phyloP scores from a whole-genome alignment of 257 asterid genomes.

The Vinca minor region DNA sequence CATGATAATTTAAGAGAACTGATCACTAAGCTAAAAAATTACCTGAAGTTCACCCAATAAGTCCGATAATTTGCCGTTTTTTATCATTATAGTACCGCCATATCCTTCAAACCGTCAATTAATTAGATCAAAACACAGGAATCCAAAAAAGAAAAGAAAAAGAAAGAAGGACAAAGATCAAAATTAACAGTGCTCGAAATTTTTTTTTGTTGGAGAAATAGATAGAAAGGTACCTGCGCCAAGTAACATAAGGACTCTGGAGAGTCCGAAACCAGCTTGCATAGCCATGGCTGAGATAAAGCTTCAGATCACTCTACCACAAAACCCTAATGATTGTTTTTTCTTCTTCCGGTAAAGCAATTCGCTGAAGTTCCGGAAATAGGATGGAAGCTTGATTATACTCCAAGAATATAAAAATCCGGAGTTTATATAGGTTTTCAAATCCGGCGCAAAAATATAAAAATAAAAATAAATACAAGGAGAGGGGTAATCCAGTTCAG shows the following conservation, averaged over 20 bases:
- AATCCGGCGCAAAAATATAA: no score
- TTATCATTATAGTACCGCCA: not conserved
- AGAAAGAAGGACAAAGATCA: not conserved
- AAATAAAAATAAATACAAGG: no score
- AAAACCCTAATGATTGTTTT: no score
- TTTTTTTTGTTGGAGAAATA: no score
- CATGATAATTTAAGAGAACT: no score
- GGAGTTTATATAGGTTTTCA: not conserved
- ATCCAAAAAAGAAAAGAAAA: not conserved
- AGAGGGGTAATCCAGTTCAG: no score
- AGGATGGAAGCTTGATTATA: not conserved
- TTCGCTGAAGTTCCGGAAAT: not conserved
- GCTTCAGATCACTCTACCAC: not conserved
- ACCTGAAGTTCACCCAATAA: not conserved
- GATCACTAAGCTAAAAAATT: not conserved
- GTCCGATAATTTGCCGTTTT: constrained; percentile 2
- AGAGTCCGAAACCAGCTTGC: constrained; percentile 26
- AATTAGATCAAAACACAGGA: no score
- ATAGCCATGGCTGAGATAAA: constrained; percentile 24
- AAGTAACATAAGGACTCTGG: constrained; percentile 21
- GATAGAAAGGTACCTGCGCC: constrained; percentile 36
- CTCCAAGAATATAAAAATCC: no score
- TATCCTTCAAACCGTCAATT: no score
- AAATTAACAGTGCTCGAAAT: not conserved
- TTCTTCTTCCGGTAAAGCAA: no score